Evolutionary conservation across 2,329 filamentous ascomycete genomes (phyloP).

Genomic region (Diaporthe velutina): DNA sequence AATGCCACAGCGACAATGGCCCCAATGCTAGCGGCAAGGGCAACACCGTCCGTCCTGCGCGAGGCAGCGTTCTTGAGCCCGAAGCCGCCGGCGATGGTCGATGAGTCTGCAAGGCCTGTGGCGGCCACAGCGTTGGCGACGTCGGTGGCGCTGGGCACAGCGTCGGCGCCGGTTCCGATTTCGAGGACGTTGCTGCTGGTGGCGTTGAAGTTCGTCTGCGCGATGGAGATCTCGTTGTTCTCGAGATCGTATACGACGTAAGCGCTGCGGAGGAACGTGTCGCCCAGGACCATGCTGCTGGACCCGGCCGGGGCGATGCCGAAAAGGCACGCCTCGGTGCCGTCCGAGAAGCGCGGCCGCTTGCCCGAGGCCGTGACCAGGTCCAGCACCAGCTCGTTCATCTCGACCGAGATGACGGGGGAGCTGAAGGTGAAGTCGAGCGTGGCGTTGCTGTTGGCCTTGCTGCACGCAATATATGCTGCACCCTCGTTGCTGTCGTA

Average conservation of each 20-base stretch:
- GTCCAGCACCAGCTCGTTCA: conserved; percentile 72
- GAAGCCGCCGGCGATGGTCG: conserved; percentile 34
- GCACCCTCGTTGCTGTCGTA: conserved; percentile 66
- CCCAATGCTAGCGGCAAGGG: neutral
- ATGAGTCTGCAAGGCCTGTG: conserved; percentile 52
- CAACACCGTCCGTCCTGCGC: neutral
- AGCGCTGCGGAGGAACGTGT: conserved; percentile 80
- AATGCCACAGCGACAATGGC: conserved; percentile 33
- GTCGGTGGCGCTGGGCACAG: conserved; percentile 67
- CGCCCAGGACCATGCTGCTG: conserved; percentile 74
- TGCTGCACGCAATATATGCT: conserved; percentile 73
- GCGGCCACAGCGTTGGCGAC: conserved; percentile 64
- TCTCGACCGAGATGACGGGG: conserved; percentile 65
- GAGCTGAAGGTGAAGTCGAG: conserved; percentile 69
- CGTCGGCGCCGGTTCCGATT: conserved; percentile 62
- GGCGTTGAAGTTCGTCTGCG: conserved; percentile 74
- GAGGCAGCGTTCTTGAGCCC: conserved; percentile 39
- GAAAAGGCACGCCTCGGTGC: conserved; percentile 72
- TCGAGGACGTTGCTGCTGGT: conserved; percentile 64
- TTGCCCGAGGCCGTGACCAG: conserved; percentile 60
- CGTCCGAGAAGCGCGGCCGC: conserved; percentile 65
- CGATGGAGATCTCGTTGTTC: conserved; percentile 79
- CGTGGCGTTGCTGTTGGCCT: conserved; percentile 55
- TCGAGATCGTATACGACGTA: conserved; percentile 82
- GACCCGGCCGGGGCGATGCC: conserved; percentile 72